These are phyloP conservation scores for Lipomyces chichibuensis DNA, from an alignment of 805 yeast species.

Conservation along the genomic window DNA sequence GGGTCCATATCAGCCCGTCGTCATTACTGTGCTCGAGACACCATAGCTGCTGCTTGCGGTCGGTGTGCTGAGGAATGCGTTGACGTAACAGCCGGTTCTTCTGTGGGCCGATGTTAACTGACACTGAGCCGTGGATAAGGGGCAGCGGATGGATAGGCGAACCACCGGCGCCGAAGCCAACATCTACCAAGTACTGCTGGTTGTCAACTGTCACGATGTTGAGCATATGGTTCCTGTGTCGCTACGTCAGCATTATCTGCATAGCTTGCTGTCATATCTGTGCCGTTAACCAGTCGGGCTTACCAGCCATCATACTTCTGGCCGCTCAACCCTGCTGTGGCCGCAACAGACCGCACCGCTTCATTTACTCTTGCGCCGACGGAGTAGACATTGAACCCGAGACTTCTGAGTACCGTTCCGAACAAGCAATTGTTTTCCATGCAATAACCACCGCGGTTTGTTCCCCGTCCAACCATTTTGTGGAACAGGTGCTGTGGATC, in stretches of 20 bases:
- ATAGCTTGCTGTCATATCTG: neutral
- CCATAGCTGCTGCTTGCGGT: neutral
- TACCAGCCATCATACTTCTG: neutral
- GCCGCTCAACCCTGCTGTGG: neutral
- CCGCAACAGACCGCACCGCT: neutral
- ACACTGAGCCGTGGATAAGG: neutral
- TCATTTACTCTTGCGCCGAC: neutral
- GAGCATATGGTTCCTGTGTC: neutral
- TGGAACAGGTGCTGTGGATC: neutral
- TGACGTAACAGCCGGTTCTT: neutral
- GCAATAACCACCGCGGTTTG: neutral
- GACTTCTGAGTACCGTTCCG: neutral
- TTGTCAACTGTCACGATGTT: neutral
- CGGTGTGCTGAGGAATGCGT: neutral
- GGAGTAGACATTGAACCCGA: neutral
- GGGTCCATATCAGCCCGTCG: neutral
- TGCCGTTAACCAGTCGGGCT: neutral
- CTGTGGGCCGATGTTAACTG: neutral
- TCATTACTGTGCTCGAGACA: neutral
- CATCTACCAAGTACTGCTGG: neutral
- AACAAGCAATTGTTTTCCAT: neutral
- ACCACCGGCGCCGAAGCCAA: neutral
- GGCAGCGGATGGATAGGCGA: neutral
- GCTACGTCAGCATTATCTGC: neutral
- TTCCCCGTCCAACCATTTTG: neutral